Evolutionary conservation across 805 yeast species (phyloP).

Genomic region (Saccharomycopsis synnaedendra): DNA sequence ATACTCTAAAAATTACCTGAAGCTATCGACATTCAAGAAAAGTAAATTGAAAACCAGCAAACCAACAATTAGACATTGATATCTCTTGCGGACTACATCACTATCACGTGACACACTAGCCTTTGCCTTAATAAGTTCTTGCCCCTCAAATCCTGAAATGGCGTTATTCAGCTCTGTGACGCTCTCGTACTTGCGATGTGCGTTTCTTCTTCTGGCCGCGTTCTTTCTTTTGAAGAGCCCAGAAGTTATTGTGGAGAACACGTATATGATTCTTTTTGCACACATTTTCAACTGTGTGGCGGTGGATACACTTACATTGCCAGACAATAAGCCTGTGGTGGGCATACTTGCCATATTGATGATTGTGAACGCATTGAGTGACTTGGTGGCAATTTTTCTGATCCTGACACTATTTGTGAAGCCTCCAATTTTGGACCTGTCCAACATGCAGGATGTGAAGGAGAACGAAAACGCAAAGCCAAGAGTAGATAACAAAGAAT

Average conservation of each 20-base stretch:
- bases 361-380: slow-evolving; percentile 10
- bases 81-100: too few relatives aligned
- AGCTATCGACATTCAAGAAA: not conserved
- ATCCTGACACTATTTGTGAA: slow-evolving; percentile 8
- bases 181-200: slow-evolving; percentile 13
- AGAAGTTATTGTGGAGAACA: slow-evolving; percentile 9
- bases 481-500: slow-evolving; percentile 13
- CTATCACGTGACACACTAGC: too few relatives aligned
- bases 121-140: too few relatives aligned
- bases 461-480: slow-evolving; percentile 14
- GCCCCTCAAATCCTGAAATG: not conserved
- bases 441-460: slow-evolving; percentile 9
- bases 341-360: slow-evolving; percentile 13
- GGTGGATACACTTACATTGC: slow-evolving; percentile 11
- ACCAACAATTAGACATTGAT: too few relatives aligned
- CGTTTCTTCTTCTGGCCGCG: slow-evolving; percentile 13
- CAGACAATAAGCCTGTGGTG: slow-evolving; percentile 9
- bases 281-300: slow-evolving; percentile 13
- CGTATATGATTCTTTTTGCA: slow-evolving; percentile 12
- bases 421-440: slow-evolving; percentile 15
- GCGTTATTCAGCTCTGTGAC: slow-evolving; percentile 11
- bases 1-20: too few relatives aligned
- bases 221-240: slow-evolving; percentile 15
- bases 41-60: not conserved
- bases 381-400: slow-evolving; percentile 15